Base-by-base conservation (phyloP, 129 eudicot species). In the Logfia minima region DNA sequence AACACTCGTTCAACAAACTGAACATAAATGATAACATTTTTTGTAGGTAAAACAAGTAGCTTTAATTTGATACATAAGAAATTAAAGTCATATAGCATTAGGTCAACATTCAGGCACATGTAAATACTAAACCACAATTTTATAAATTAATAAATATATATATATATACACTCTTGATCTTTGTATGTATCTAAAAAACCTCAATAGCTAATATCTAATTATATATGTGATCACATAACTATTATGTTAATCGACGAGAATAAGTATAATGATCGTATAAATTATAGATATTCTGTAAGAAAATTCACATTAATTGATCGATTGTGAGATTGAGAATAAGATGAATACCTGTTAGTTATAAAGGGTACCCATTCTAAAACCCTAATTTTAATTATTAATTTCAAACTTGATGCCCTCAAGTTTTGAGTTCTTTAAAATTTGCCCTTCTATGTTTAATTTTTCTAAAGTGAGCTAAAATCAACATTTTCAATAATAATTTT, bases 331-430 rank as follows among this genome's bases (percentile, higher is more conserved):
- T 10, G 18, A 23, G 4, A 37, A 22, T 23, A 61, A 35, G 58
- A 6, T 60, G 31, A 4, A 66, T 66, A 76, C 80, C 80, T 52
- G 67, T 0, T 76, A 64, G 23, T 66, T 76, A 76, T 76, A 76
- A 65, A 76, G 80, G 78, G 65, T 66, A 76, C 73, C 16, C 63
- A 51, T 76, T 76, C 52, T 7, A 48, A 66, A 76, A 76, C 80
- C 80, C 80, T 76, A 76, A 66, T 3, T 23, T 16, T 23, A 0
- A 5, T 0, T 21, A 23, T 23, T 2, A 9, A 9, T 60, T 3
- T 60, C 14, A 8, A 21, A 3, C 1, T 60, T 22, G 3, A 0
- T 23, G 28, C 29, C 66, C n/a, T 3, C 0, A 24, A 29, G 39
- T 64, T 64, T 29, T 64, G 8, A 14, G 37, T 64, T 64, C 8